Evolutionary conservation across 495 filamentous ascomycete species (phyloP).

Genomic region (Penicillium simplicissimum): DNA sequence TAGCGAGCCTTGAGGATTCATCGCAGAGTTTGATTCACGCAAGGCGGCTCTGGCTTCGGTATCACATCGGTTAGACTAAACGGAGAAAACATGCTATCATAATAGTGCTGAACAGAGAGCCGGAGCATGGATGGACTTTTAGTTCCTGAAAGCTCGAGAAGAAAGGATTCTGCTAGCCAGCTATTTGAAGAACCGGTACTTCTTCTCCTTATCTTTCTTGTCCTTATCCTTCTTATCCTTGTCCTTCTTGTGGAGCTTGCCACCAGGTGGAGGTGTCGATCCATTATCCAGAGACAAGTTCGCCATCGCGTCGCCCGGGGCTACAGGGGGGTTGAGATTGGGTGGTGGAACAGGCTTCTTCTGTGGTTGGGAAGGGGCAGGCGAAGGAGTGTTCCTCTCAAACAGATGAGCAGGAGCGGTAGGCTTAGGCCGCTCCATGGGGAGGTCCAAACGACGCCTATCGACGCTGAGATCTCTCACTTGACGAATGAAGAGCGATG

Average conservation of each 20-base stretch:
- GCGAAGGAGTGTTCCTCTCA: conserved; percentile 65
- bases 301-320: conserved; percentile 60
- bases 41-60: conserved; percentile 19
- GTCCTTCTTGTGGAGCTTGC: conserved; percentile 37
- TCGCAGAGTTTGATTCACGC: no score
- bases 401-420: conserved; percentile 85
- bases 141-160: background rate
- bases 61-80: conserved; percentile 18
- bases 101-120: conserved; percentile 32
- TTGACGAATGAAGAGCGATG: conserved; percentile 76
- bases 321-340: conserved; percentile 36
- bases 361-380: conserved; percentile 39
- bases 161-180: background rate
- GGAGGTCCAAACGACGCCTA: conserved; percentile 73
- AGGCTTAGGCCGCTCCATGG: conserved; percentile 75
- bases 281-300: conserved; percentile 53
- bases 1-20: no score
- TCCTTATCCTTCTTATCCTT: conserved; percentile 52
- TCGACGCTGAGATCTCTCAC: conserved; percentile 75
- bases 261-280: conserved; percentile 33
- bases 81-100: conserved; percentile 41
- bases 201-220: conserved; percentile 74
- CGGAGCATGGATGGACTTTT: conserved; percentile 4
- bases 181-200: conserved; percentile 73
- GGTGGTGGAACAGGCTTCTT: conserved; percentile 33